Base-by-base conservation (phyloP, 2,329 filamentous ascomycete genomes). In the Epichloe elymi region DNA sequence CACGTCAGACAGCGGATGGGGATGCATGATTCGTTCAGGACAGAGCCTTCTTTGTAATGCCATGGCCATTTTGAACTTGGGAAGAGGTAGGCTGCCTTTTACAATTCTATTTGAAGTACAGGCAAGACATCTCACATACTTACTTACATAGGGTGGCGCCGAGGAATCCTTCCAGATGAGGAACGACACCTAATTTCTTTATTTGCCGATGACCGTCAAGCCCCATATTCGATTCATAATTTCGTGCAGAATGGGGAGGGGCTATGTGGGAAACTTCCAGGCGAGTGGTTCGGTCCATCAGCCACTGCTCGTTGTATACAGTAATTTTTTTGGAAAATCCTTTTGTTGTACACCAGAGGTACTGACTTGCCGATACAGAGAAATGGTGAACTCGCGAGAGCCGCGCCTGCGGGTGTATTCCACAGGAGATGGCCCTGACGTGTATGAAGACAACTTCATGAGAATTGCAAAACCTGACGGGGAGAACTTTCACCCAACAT, bases 241-340 rank as follows among this genome's bases (percentile, higher is more conserved):
- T 98, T 98, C 61, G 93, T 98, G 37, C 76, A 83, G 49, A 86
- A 95, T 59, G 93, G 93, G 93, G 89, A 89, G 23, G 75, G 78
- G 37, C 84, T 85, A 3, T 98, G 93, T 66, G 90, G 88, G 4
- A 97, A 95, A 67, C 87, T 94, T 61, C 93, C 93, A 0, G 93
- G 93, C 38, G 88, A 97, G 68, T 98, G 93, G 93, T 98, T 98
- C 68, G 93, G 93, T 0, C 93, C 93, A n/a, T 96, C 89, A 17
- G 93, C 93, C 6, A 94, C 93, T 10, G 90, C 93, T 45, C 82
- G 85, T 51, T 97, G 93, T 66, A 96, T 98, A 58, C 85, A 93
- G 89, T 94, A 71, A 65, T 85, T 85, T 69, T 69, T 44, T 15
- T 23, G 0, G 37, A 5, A 17, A 20, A 6, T 17, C 4, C 4